A percentile compares a stretch with the other conserved stretches of the same genome.
phyloP scores from a whole-genome alignment of 1,139 yeast genomes.

The Geotrichum macrosporum region DNA sequence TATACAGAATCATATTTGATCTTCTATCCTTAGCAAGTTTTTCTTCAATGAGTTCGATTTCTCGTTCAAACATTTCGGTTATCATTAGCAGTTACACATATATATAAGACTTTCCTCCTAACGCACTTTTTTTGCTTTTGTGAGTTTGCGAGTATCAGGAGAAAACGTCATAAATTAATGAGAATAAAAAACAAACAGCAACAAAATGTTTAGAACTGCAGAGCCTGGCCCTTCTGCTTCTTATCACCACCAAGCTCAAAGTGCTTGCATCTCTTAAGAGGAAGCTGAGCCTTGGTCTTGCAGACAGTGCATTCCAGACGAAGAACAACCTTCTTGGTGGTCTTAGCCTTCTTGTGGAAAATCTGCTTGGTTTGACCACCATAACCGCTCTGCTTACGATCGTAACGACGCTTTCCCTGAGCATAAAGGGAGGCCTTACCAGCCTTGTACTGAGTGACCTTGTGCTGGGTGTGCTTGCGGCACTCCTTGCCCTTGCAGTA shows the following conservation, averaged over 20 bases:
- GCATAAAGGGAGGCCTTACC: constrained; percentile 99
- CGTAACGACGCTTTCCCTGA: constrained; percentile 99
- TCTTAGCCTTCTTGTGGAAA: constrained; percentile 99
- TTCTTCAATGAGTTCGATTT: too few relatives aligned
- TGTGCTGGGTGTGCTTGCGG: constrained; percentile 99
- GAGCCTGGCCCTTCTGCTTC: constrained; percentile 99
- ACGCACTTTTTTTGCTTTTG: too few relatives aligned
- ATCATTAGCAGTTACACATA: constrained; percentile 10
- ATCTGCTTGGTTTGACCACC: constrained; percentile 99
- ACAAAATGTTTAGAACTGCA: constrained; percentile 63
- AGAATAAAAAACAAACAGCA: background rate
- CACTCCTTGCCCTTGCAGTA: constrained; percentile 99
- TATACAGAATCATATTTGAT: background rate
- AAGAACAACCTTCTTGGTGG: constrained; percentile 99
- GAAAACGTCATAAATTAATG: too few relatives aligned
- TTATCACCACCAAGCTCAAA: constrained; percentile 99
- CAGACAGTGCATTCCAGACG: constrained; percentile 98
- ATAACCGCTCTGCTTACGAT: constrained; percentile 99
- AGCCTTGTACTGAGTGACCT: constrained; percentile 99
- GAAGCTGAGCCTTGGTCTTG: constrained; percentile 97
- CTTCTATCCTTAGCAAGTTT: background rate
- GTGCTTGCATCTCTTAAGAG: constrained; percentile 99
- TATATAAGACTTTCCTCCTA: background rate
- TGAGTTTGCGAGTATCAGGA: too few relatives aligned
- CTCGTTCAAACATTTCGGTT: constrained; percentile 6